A percentile compares a stretch with the other conserved stretches of the same genome.
Conservation (phyloP, 345 rosid genomes). For the Syzygium jambos region DNA sequence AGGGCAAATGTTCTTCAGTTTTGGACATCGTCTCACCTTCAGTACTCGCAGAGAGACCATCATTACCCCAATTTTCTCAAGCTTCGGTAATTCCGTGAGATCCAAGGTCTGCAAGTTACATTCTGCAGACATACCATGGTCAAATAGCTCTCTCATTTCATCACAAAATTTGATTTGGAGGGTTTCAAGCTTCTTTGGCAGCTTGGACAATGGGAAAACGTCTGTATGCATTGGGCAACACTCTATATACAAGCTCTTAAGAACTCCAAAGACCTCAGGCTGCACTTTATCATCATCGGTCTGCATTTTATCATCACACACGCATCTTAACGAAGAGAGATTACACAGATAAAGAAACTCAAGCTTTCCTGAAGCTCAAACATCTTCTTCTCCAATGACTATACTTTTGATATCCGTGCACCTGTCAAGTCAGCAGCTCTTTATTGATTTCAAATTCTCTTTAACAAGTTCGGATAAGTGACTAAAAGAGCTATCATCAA, state of each 20-base stretch:
- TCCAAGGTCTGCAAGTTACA: conserved; percentile 11
- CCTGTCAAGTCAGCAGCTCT: conserved; percentile 26
- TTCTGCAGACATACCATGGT: not conserved
- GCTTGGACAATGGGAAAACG: conserved; percentile 8
- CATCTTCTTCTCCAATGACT: conserved; percentile 9
- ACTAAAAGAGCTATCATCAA: conserved; percentile 8
- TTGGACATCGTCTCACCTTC: not conserved
- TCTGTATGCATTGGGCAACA: conserved; percentile 28
- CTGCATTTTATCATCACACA: conserved; percentile 3
- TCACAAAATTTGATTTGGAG: conserved; percentile 35
- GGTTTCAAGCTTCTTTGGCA: conserved; percentile 21
- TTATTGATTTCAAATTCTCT: conserved; percentile 6
- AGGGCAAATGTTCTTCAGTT: conserved; percentile 5
- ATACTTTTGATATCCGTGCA: conserved; percentile 15
- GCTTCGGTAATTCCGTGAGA: conserved; percentile 29
- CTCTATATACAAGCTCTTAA: conserved; percentile 30
- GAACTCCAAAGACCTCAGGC: not conserved
- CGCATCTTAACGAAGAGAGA: conserved; percentile 13
- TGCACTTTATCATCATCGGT: not conserved
- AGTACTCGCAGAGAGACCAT: not conserved
- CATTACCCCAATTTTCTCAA: conserved; percentile 8
- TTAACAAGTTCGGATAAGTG: conserved; percentile 18
- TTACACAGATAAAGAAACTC: conserved; percentile 30
- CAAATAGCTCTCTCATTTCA: conserved; percentile 18
- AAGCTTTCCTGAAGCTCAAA: conserved; percentile 7